phyloP scores from a whole-genome alignment of 257 asterid species.

The Gynochthodes officinalis region DNA sequence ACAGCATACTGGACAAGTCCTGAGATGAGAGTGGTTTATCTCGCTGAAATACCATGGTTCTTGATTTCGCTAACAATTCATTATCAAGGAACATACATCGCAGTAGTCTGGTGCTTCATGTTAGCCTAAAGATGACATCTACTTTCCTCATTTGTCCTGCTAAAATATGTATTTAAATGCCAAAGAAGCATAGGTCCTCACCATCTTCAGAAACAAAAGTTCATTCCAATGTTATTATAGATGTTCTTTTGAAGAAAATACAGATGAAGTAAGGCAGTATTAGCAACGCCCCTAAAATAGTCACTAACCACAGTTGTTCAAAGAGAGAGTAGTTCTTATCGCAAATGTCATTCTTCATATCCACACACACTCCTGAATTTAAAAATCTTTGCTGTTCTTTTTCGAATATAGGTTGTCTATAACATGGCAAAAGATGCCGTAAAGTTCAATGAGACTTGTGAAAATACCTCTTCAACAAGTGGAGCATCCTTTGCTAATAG shows the following conservation, averaged over 20 bases:
- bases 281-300: background rate
- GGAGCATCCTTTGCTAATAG: constrained; percentile 70
- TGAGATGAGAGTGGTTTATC: background rate
- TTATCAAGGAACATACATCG: background rate
- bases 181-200: background rate
- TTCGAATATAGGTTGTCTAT: background rate
- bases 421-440: background rate
- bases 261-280: background rate
- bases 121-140: background rate
- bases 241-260: background rate
- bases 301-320: background rate
- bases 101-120: background rate
- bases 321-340: background rate
- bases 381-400: background rate
- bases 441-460: background rate
- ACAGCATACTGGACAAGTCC: background rate
- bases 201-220: background rate
- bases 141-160: background rate
- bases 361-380: background rate
- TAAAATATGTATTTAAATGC: too few species aligned
- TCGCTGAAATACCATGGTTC: background rate
- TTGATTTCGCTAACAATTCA: background rate
- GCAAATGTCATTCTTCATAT: background rate
- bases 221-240: background rate
- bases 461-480: constrained; percentile 75